Base-by-base conservation (phyloP, 1,284 basidiomycete species). In the Retiboletus flavoniger region DNA sequence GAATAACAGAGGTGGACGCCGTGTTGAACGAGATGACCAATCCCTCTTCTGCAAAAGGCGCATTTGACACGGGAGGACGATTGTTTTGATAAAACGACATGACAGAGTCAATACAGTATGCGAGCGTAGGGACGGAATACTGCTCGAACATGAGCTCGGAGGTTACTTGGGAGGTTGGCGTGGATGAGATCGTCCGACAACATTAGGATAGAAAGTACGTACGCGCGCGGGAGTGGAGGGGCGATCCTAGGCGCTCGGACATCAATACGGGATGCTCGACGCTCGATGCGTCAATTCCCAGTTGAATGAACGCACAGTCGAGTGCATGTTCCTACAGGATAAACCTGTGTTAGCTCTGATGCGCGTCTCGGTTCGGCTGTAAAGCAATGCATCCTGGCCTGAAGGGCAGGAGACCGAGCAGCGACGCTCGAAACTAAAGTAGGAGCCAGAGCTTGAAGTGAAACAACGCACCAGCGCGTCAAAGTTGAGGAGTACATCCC, bases 91-190 rank as follows among this genome's bases (percentile, higher is more conserved):
- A 93, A 65, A 97, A 95, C 1, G 95, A 94, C 81, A 98, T 96
- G 54, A 96, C 38, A 7, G 91, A 89, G 68, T 99, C 97, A 59
- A 98, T 76, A 54, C 93, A 93, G 71, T 93, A 99, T 14, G 90
- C 80, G 43, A 98, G 79, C 3, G 88, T 87, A 0, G 95, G 95
- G 1, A 89, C 93, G 16, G 81, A 81, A 70, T 99, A 99, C 45
- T 88, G 84, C 75, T 99, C 97, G 68, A 99, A 99, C 71, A 99
- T 83, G 24, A 99, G 83, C 69, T 99, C 97, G 1, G 95, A 95
- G 26, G 95, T 97, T 56, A 97, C 65, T 67, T 47, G 24, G 24
- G 24, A 19, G 2, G 11, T n/a, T 17, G 3, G 9, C 4, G 8
- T 57, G 7, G 45, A 41, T 32, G 13, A 35, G 9, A 24, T 21